Percentiles rank a stretch among this genome's conserved stretches.
phyloP scores from a whole-genome alignment of 2,329 filamentous ascomycete genomes.

The Colletotrichum sublineola region DNA sequence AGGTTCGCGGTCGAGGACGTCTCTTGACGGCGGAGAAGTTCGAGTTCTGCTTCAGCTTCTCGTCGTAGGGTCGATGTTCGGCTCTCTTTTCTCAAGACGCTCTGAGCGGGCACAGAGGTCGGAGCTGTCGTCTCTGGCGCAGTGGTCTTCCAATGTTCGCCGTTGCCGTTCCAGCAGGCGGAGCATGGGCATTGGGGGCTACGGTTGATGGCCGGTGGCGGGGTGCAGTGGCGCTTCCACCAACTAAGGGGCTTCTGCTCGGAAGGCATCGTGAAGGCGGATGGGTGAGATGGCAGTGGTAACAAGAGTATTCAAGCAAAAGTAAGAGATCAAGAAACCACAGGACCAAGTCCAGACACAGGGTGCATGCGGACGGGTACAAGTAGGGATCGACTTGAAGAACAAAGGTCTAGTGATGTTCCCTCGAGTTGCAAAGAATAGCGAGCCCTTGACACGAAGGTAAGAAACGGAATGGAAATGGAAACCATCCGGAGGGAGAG shows the following conservation, averaged over 20 bases:
- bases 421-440: conserved; percentile 11
- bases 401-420: conserved; percentile 19
- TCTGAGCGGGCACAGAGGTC: not conserved
- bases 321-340: conserved; percentile 21
- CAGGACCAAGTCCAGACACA: conserved; percentile 19
- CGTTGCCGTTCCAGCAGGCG: conserved; percentile 48
- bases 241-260: conserved; percentile 49
- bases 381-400: conserved; percentile 34
- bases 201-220: conserved; percentile 54
- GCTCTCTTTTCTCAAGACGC: conserved; percentile 8
- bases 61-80: conserved; percentile 21
- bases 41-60: conserved; percentile 35
- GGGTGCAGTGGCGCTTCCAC: conserved; percentile 57
- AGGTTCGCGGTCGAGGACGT: conserved; percentile 29
- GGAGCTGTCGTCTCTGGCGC: conserved; percentile 8
- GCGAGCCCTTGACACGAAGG: conserved; percentile 15
- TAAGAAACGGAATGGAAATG: conserved; percentile 21
- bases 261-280: conserved; percentile 28
- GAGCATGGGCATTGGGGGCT: conserved; percentile 54
- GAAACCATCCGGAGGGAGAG: conserved; percentile 9
- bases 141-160: conserved; percentile 40
- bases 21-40: conserved; percentile 33
- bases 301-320: conserved; percentile 2
- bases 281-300: not conserved
- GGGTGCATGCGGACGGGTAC: conserved; percentile 11